Evolutionary conservation across 768 basidiomycete species (phyloP), one percentile per base, ranked within the genome.

Genomic region (Phylloporus sp.): DNA sequence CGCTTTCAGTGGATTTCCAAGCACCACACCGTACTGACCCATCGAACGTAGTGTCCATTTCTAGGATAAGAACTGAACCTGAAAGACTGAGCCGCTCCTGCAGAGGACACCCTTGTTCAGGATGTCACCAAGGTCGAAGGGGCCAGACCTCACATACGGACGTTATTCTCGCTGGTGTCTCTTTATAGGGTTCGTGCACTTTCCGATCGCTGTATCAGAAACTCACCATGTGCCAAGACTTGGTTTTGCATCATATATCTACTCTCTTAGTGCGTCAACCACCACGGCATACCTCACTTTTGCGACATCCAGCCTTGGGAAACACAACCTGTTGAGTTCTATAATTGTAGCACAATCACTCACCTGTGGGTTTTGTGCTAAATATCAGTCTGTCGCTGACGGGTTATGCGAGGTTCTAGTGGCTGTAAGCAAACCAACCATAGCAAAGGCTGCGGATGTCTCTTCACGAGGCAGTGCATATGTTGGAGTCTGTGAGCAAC

Each of bases 381-480:
- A 41, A 54, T 39, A 15, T 40, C 8, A 27, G 2, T 7, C 0
- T 15, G n/a, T 61, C 58, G n/a, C n/a, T n/a, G n/a, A n/a, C n/a
- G n/a, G n/a, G n/a, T n/a, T n/a, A n/a, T 40, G 22, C 31, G 38
- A 26, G 6, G 64, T n/a, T n/a, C 60, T 62, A 63, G 72, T 76
- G 51, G 78, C 75, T 34, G 72, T 79, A 23, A 73, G 73, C 22
- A 88, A 88, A 69, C 87, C 88, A 1, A 72, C 86, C 32, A 80
- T 87, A 55, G 86, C 88, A 1, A 88, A 88, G 66, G 66, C 88
- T 35, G 81, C 86, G 7, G 87, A 90, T 63, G 80, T 86, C 8
- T 71, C 79, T 15, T 87, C 86, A 23, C 77, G 88, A 59, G 84
- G 82, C 18, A 75, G 74, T 36, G 82, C 85, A 1, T 88, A 82